phyloP scores from a whole-genome alignment of 1,284 basidiomycete genomes.

The Hypsizygus ulmarius region DNA sequence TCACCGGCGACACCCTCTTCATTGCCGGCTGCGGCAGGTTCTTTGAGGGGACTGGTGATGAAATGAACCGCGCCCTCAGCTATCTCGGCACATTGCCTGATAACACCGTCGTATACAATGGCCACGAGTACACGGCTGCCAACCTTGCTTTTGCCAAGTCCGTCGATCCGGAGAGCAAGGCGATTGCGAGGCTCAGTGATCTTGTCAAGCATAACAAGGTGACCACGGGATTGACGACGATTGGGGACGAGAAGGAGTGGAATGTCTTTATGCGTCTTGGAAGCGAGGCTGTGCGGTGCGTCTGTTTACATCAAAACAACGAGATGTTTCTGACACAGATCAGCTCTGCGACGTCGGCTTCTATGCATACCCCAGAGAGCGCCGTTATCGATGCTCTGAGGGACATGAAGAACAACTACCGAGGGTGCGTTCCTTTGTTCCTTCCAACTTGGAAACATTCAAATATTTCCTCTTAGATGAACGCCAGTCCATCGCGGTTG shows the following conservation, averaged over 20 bases:
- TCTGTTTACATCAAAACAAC: constrained; percentile 16
- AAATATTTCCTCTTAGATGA: constrained; percentile 3
- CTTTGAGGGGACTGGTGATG: constrained; percentile 85
- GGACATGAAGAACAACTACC: constrained; percentile 81
- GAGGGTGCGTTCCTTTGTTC: constrained; percentile 35
- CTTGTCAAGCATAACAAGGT: constrained; percentile 52
- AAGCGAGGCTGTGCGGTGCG: constrained; percentile 57
- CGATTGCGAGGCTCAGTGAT: constrained; percentile 52
- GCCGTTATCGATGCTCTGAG: constrained; percentile 74
- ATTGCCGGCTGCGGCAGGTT: constrained; percentile 94
- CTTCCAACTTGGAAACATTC: not conserved
- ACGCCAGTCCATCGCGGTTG: constrained; percentile 2
- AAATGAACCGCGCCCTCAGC: constrained; percentile 83
- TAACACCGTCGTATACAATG: constrained; percentile 83
- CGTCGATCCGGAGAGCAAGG: constrained; percentile 66
- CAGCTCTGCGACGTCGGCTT: constrained; percentile 32
- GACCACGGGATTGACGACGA: constrained; percentile 78
- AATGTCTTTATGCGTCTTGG: constrained; percentile 80
- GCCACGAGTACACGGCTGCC: constrained; percentile 87
- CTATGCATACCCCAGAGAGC: constrained; percentile 42
- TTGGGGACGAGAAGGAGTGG: constrained; percentile 83
- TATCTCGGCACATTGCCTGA: constrained; percentile 78
- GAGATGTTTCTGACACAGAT: constrained; percentile 1
- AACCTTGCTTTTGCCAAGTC: constrained; percentile 63
- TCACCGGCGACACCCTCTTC: constrained; percentile 97